Evolutionary conservation across 108 stramenopile genomes (phyloP).

Genomic region (Nitzschia inconspicua): DNA sequence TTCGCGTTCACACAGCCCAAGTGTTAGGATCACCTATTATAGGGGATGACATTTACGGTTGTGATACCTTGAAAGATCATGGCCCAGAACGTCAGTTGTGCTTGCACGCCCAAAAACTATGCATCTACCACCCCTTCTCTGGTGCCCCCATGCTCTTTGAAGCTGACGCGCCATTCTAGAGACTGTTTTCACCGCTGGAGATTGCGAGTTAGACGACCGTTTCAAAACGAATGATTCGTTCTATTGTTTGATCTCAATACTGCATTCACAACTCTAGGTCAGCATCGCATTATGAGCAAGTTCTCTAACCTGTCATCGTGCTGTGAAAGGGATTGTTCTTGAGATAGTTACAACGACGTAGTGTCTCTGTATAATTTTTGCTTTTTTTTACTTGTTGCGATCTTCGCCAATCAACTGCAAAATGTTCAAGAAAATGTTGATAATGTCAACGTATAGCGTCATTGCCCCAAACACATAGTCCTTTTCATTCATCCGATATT

Average conservation of each 20-base stretch:
- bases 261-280: too few species aligned
- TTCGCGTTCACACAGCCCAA: constrained; percentile 72
- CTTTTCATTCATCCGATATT: constrained; percentile 85
- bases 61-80: not conserved
- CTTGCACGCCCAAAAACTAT: constrained; percentile 61
- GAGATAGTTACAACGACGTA: too few species aligned
- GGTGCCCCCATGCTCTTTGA: constrained; percentile 61
- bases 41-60: constrained; percentile 81
- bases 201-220: too few species aligned
- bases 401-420: constrained; percentile 79
- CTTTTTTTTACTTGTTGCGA: constrained; percentile 14
- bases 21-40: constrained; percentile 78
- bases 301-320: too few species aligned
- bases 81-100: constrained; percentile 31
- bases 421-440: constrained; percentile 91
- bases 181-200: too few species aligned
- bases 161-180: constrained; percentile 62
- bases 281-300: too few species aligned
- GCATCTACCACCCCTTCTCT: constrained; percentile 57
- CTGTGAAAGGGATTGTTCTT: too few species aligned
- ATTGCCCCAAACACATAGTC: constrained; percentile 93
- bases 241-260: too few species aligned
- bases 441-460: constrained; percentile 70
- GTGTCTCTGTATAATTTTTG: too few species aligned
- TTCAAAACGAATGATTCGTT: too few species aligned